Conservation (phyloP, 345 rosid genomes). For the Citrus cavaleriei region DNA sequence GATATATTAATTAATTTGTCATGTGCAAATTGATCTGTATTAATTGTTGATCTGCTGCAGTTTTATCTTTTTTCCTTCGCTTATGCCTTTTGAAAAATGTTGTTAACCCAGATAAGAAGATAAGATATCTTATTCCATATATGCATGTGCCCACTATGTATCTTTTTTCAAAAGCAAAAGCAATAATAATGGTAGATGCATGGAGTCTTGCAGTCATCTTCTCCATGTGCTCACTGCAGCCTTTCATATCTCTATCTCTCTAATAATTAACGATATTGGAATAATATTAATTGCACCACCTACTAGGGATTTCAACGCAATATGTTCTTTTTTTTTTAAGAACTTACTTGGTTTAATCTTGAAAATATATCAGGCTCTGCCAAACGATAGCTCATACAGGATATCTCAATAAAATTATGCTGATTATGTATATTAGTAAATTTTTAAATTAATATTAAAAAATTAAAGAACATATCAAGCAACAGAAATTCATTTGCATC, state of each 20-base stretch:
- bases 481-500: too few species aligned
- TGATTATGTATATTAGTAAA: too few species aligned
- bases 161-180: conserved; percentile 5
- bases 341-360: background rate
- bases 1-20: background rate
- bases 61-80: background rate
- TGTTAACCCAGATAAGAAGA: background rate
- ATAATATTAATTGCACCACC: too few species aligned
- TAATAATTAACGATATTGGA: too few species aligned
- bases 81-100: background rate
- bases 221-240: conserved; percentile 9
- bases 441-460: too few species aligned
- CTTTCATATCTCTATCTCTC: background rate
- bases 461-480: too few species aligned
- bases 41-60: background rate
- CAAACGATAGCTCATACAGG: too few species aligned
- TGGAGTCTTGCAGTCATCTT: conserved; percentile 7
- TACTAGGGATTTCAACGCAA: too few species aligned
- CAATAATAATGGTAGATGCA: background rate
- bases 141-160: conserved; percentile 23
- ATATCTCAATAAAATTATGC: too few species aligned
- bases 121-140: conserved; percentile 9
- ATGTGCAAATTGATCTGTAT: conserved; percentile 12
- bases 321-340: background rate
- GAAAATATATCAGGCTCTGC: background rate